Evolutionary conservation across 306 rosid genomes (phyloP).

Genomic region (Sindora glabra): DNA sequence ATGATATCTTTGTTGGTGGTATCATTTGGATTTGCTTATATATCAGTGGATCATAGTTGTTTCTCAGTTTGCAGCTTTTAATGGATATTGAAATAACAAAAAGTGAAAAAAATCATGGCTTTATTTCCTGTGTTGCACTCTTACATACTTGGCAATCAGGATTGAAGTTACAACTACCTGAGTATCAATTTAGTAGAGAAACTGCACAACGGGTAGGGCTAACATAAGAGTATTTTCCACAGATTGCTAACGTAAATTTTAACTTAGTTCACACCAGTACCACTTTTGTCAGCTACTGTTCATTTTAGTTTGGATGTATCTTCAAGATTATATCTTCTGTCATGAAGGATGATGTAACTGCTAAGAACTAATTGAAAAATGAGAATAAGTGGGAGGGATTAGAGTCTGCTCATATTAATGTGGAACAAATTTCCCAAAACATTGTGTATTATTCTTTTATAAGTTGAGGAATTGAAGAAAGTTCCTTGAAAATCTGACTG

Average conservation of each 20-base stretch:
- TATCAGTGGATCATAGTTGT: not conserved
- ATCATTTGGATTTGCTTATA: not conserved
- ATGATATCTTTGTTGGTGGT: not conserved
- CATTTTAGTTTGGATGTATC: not conserved
- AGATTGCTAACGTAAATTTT: not conserved
- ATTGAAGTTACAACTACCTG: not conserved
- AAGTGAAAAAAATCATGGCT: not conserved
- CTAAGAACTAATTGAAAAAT: not conserved
- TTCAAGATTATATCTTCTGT: not conserved
- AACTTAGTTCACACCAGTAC: not conserved
- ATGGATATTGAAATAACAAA: not conserved
- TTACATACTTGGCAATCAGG: not conserved
- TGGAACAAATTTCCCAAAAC: not conserved
- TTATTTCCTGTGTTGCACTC: not conserved
- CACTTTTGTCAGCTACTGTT: conserved; percentile 5
- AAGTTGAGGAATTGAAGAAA: not conserved
- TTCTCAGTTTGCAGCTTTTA: conserved; percentile 5
- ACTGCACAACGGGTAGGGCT: not conserved
- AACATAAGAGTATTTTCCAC: not conserved
- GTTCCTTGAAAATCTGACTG: not conserved
- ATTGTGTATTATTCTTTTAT: not conserved
- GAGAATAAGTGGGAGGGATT: not conserved
- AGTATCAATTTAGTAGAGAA: not conserved
- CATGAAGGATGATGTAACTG: not conserved
- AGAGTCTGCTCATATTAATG: not conserved